phyloP scores from a whole-genome alignment of 257 asterid species.

The Knoxia roxburghii region DNA sequence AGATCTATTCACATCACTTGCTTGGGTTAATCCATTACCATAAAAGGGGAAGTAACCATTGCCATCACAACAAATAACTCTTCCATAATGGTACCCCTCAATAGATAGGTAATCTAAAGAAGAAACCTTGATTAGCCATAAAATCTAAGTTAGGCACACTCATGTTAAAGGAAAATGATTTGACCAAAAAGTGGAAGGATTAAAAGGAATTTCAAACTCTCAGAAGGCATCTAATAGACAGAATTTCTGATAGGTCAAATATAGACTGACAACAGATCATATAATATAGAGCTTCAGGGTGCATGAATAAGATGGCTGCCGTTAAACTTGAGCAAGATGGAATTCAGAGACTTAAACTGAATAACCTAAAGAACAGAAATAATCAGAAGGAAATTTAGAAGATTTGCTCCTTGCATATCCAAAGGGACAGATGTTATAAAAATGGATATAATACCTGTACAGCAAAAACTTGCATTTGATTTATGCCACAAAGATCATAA shows the following conservation, averaged over 20 bases:
- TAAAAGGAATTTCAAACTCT: not conserved
- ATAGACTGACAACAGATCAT: not conserved
- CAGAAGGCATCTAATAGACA: not conserved
- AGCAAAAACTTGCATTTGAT: not conserved
- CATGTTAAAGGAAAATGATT: not conserved
- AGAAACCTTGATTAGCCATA: not conserved
- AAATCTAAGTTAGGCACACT: not conserved
- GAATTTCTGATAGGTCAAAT: too few species aligned
- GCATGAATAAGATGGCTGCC: too few species aligned
- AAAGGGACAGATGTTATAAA: not conserved
- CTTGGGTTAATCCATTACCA: not conserved
- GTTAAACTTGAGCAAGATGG: not conserved
- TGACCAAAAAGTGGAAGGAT: not conserved
- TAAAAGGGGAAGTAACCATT: not conserved
- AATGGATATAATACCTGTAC: too few species aligned
- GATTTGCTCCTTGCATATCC: slow-evolving; percentile 1
- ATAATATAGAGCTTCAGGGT: not conserved
- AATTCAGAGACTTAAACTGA: not conserved
- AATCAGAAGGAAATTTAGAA: not conserved
- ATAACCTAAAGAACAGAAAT: not conserved
- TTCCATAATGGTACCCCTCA: not conserved
- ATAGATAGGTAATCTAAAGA: not conserved
- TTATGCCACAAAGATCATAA: not conserved
- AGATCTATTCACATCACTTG: not conserved
- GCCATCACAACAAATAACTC: too few species aligned